Percentiles rank a stretch among this genome's conserved stretches.
Evolutionary conservation across 345 rosid genomes (phyloP).

Genomic region (Pistacia atlantica): DNA sequence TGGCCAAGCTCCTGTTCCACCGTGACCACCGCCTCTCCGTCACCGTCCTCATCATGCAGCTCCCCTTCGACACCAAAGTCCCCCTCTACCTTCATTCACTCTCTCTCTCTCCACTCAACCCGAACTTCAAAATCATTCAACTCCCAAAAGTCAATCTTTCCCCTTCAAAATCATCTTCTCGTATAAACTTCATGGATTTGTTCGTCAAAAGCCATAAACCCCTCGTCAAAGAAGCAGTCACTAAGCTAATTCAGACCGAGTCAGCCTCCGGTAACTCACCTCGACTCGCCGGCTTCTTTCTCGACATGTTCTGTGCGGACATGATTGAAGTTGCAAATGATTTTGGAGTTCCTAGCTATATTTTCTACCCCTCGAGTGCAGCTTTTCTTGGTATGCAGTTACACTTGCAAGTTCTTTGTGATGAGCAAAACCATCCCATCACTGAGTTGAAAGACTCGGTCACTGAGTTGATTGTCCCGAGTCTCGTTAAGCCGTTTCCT

Average conservation of each 20-base stretch:
- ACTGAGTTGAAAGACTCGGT: constrained; percentile 25
- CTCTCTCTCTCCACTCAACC: background rate
- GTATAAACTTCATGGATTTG: background rate
- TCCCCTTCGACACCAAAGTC: background rate
- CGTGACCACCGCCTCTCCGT: constrained; percentile 8
- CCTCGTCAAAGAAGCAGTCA: background rate
- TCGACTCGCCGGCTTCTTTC: background rate
- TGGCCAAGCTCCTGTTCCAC: constrained; percentile 17
- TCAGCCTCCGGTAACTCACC: background rate
- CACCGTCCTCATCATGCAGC: constrained; percentile 8
- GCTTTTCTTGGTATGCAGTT: constrained; percentile 30
- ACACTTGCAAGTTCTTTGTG: constrained; percentile 18
- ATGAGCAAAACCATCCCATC: constrained; percentile 16
- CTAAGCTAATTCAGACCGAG: background rate
- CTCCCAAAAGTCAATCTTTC: background rate
- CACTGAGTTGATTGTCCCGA: constrained; percentile 30
- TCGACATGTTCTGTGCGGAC: background rate
- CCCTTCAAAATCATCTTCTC: background rate
- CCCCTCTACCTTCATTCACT: background rate
- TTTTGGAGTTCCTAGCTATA: background rate
- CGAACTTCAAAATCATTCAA: background rate
- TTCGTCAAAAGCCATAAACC: background rate
- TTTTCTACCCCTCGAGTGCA: background rate
- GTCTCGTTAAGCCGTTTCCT: constrained; percentile 35
- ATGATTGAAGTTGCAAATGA: background rate